phyloP scores from a whole-genome alignment of 257 asterid genomes.

The Rauvolfia tetraphylla region DNA sequence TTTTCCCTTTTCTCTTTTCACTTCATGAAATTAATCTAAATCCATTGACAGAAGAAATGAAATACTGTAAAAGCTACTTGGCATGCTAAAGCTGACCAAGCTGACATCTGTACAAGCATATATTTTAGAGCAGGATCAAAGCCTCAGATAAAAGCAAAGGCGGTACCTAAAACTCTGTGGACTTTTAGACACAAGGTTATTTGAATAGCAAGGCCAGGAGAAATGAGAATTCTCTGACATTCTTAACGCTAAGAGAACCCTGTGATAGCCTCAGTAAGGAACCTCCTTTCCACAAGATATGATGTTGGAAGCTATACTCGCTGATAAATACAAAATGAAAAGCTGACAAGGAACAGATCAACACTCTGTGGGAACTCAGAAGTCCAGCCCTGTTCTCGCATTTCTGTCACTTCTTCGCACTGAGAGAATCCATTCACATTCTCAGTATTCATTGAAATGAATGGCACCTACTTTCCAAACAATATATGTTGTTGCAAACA shows the following conservation, averaged over 20 bases:
- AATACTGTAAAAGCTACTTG: slow-evolving; percentile 17
- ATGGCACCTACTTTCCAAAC: slow-evolving; percentile 97
- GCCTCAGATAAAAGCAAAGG: slow-evolving; percentile 7
- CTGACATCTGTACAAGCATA: slow-evolving; percentile 3
- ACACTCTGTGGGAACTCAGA: slow-evolving; percentile 53
- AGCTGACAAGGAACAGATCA: slow-evolving; percentile 47
- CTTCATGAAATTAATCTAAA: not conserved
- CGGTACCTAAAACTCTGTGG: not conserved
- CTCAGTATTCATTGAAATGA: slow-evolving; percentile 76
- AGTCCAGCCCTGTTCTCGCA: slow-evolving; percentile 70
- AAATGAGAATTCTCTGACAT: slow-evolving; percentile 11
- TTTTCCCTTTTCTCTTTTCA: slow-evolving; percentile 50
- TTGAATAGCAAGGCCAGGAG: slow-evolving; percentile 2
- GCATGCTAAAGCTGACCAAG: slow-evolving; percentile 27
- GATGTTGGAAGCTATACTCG: slow-evolving; percentile 74
- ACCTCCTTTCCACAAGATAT: slow-evolving; percentile 77
- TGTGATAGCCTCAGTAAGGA: slow-evolving; percentile 30
- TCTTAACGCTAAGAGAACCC: not conserved
- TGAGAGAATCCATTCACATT: not conserved
- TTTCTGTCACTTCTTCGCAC: slow-evolving; percentile 27
- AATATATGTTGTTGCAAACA: slow-evolving; percentile 80
- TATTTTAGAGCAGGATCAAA: not conserved
- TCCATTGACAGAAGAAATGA: not conserved
- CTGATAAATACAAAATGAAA: slow-evolving; percentile 67
- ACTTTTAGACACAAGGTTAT: not conserved